A percentile compares a stretch with the other conserved stretches of the same genome.
phyloP scores from a whole-genome alignment of 257 asterid genomes.

The Solanum etuberosum region DNA sequence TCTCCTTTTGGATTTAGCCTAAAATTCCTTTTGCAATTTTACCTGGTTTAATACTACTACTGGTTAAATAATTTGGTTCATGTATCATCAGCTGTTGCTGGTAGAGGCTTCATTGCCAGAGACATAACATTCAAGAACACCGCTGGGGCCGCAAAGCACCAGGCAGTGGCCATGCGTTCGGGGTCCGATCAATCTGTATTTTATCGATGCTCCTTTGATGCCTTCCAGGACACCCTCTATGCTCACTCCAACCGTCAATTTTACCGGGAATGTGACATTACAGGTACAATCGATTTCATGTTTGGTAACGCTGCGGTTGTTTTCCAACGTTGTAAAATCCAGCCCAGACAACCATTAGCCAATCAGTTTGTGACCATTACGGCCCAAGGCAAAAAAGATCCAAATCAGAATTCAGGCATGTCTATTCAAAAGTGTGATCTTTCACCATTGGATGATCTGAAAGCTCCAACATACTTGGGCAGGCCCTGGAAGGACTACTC shows the following conservation, averaged over 20 bases:
- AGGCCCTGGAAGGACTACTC: constrained; percentile 67
- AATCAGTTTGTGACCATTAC: constrained; percentile 68
- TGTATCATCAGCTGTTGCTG: constrained; percentile 31
- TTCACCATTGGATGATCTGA: constrained; percentile 24
- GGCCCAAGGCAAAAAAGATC: constrained; percentile 70
- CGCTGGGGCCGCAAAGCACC: constrained; percentile 60
- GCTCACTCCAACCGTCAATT: constrained; percentile 75
- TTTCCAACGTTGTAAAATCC: constrained; percentile 57
- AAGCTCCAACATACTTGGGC: constrained; percentile 42
- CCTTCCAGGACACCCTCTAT: constrained; percentile 71
- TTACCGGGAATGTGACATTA: constrained; percentile 57
- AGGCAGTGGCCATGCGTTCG: constrained; percentile 67
- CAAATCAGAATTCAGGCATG: constrained; percentile 46
- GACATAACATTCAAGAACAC: constrained; percentile 57
- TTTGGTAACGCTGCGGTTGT: constrained; percentile 68
- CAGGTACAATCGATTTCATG: constrained; percentile 74
- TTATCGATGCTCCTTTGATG: constrained; percentile 44
- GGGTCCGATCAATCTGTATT: constrained; percentile 54
- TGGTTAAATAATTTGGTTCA: not conserved
- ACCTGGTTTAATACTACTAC: not conserved
- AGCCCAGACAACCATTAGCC: constrained; percentile 54
- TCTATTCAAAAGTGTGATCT: constrained; percentile 49
- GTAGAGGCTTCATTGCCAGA: constrained; percentile 55
- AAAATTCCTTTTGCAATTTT: not conserved
- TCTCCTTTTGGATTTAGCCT: not conserved